Conservation (phyloP, 2,329 filamentous ascomycete species). For the Colletotrichum zoysiae region DNA sequence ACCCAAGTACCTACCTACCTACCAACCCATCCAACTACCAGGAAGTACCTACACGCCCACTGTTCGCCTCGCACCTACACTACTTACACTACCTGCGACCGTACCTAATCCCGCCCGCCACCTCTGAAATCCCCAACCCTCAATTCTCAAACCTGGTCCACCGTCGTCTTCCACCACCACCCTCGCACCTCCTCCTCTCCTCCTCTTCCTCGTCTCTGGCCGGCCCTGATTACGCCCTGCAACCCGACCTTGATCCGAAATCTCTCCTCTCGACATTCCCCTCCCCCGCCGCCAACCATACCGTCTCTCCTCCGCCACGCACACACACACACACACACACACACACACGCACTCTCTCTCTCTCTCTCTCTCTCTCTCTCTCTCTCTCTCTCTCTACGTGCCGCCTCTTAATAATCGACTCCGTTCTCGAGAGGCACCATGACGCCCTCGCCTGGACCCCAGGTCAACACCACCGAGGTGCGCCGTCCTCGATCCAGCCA, state of each 20-base stretch:
- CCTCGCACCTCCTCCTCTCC: not conserved
- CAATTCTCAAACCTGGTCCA: slow-evolving; percentile 24
- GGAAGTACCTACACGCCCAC: not conserved
- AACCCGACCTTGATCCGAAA: slow-evolving; percentile 22
- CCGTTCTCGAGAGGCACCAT: slow-evolving; percentile 47
- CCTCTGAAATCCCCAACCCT: slow-evolving; percentile 39
- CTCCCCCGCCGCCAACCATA: slow-evolving; percentile 11
- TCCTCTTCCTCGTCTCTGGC: not conserved
- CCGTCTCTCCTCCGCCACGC: not conserved
- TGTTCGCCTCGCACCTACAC: not conserved
- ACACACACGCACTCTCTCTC: too few species aligned
- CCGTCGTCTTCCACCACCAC: slow-evolving; percentile 9
- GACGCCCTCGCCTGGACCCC: slow-evolving; percentile 52
- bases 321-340: too few species aligned
- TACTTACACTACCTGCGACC: not conserved
- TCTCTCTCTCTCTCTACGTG: not conserved
- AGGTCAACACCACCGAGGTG: slow-evolving; percentile 42
- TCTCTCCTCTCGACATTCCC: slow-evolving; percentile 1
- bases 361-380: too few species aligned
- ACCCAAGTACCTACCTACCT: not conserved
- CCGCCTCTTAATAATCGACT: slow-evolving; percentile 15
- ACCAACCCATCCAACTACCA: not conserved
- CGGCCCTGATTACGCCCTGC: slow-evolving; percentile 2
- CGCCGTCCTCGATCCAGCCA: slow-evolving; percentile 54
- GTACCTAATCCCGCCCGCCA: slow-evolving; percentile 32